Evolutionary conservation across 202 grass and related monocot species (phyloP).

Genomic region (Zoysia matrella): DNA sequence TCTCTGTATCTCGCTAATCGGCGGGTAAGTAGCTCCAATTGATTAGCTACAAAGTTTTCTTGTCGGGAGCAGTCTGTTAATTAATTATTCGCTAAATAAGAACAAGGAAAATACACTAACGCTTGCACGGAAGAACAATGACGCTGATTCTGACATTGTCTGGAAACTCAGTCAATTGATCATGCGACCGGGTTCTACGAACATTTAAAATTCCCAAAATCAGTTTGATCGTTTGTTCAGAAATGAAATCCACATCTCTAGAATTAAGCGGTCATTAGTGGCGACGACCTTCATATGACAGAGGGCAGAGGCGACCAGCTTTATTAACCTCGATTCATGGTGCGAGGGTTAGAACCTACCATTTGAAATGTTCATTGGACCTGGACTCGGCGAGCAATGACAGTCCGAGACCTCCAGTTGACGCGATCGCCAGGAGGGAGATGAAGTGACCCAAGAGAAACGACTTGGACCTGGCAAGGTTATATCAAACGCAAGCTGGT

Average conservation of each 20-base stretch:
- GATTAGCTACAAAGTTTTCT: neutral
- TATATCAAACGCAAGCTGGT: slow-evolving; percentile 27
- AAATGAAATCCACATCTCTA: neutral
- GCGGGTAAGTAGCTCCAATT: neutral
- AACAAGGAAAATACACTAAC: neutral
- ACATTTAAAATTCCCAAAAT: neutral
- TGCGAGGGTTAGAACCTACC: slow-evolving; percentile 1
- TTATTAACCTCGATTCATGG: neutral
- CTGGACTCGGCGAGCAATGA: neutral
- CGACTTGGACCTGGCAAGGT: slow-evolving; percentile 29
- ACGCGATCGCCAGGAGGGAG: neutral
- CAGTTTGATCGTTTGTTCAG: neutral
- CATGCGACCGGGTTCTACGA: neutral
- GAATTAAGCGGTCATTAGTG: neutral
- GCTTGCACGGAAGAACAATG: neutral
- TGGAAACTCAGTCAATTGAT: slow-evolving; percentile 7
- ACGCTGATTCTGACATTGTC: neutral
- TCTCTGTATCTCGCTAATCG: neutral
- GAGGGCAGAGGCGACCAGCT: no score
- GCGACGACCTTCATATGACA: neutral
- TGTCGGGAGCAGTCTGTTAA: neutral
- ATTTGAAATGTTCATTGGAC: slow-evolving; percentile 7
- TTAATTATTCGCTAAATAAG: no score
- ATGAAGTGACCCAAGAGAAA: neutral
- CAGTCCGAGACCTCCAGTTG: slow-evolving; percentile 14